phyloP scores from a whole-genome alignment of 768 basidiomycete species.

The Collybia nuda region DNA sequence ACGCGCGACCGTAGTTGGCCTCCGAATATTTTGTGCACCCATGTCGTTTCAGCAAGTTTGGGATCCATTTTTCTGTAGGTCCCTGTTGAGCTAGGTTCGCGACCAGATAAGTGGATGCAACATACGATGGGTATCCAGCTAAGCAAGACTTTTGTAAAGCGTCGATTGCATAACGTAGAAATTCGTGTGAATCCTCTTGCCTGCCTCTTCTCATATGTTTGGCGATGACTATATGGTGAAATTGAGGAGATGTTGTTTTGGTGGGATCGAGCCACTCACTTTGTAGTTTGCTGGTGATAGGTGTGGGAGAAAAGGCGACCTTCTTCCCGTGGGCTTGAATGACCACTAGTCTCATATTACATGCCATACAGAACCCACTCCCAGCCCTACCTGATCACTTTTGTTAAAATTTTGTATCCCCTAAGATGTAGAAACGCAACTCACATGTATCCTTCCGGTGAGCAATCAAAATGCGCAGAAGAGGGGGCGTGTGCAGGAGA shows the following conservation, averaged over 20 bases:
- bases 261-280: constrained; percentile 39
- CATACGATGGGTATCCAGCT: constrained; percentile 69
- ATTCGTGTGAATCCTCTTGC: constrained; percentile 98
- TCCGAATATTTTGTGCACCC: constrained; percentile 94
- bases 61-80: constrained; percentile 62
- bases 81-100: constrained; percentile 4
- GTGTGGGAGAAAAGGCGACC: constrained; percentile 58
- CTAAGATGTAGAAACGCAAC: constrained; percentile 26
- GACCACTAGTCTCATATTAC: constrained; percentile 62
- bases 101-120: constrained; percentile 9
- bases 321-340: constrained; percentile 47
- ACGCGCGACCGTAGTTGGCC: constrained; percentile 91
- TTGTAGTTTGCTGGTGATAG: constrained; percentile 68
- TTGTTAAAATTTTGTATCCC: constrained; percentile 3
- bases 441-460: constrained; percentile 63
- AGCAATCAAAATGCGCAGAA: constrained; percentile 58
- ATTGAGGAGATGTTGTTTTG: background rate
- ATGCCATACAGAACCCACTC: constrained; percentile 78
- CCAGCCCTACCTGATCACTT: constrained; percentile 36
- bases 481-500: constrained; percentile 87
- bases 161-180: constrained; percentile 92
- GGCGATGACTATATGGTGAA: constrained; percentile 65
- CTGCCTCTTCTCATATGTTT: constrained; percentile 88
- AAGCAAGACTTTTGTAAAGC: constrained; percentile 85
- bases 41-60: constrained; percentile 80